Evolutionary conservation across 2,329 filamentous ascomycete species (phyloP).

Genomic region (Sclerotinia glacialis): DNA sequence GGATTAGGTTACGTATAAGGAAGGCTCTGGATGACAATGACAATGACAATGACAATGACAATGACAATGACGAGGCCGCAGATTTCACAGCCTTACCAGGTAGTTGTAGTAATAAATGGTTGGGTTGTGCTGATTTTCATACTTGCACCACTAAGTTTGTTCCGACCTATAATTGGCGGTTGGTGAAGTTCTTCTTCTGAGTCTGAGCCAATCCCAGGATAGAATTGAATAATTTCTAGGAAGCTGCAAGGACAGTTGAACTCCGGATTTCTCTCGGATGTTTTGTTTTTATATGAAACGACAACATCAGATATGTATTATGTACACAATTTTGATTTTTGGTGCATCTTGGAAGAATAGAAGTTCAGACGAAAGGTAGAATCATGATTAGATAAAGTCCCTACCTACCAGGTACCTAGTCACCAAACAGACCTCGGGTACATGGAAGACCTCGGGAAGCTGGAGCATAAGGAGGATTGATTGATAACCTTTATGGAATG

Average conservation of each 20-base stretch:
- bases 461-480: neutral
- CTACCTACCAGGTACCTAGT: too few relatives aligned
- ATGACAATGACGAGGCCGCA: conserved; percentile 15
- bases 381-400: neutral
- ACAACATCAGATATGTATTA: neutral
- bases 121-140: conserved; percentile 19
- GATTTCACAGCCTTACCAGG: conserved; percentile 30
- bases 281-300: conserved; percentile 1
- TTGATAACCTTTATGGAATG: too few relatives aligned
- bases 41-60: conserved; percentile 20
- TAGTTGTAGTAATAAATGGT: conserved; percentile 26
- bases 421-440: neutral
- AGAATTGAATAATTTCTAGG: neutral
- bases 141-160: conserved; percentile 13
- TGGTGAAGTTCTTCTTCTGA: neutral
- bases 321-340: neutral
- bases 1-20: conserved; percentile 15
- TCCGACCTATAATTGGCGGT: conserved; percentile 25
- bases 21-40: conserved; percentile 27
- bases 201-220: conserved; percentile 24
- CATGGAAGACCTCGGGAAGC: neutral
- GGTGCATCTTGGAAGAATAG: too few relatives aligned
- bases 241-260: conserved; percentile 25
- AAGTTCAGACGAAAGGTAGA: neutral
- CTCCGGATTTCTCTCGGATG: conserved; percentile 25